Evolutionary conservation across 768 basidiomycete genomes (phyloP).

Genomic region (Pleurotus djamor): DNA sequence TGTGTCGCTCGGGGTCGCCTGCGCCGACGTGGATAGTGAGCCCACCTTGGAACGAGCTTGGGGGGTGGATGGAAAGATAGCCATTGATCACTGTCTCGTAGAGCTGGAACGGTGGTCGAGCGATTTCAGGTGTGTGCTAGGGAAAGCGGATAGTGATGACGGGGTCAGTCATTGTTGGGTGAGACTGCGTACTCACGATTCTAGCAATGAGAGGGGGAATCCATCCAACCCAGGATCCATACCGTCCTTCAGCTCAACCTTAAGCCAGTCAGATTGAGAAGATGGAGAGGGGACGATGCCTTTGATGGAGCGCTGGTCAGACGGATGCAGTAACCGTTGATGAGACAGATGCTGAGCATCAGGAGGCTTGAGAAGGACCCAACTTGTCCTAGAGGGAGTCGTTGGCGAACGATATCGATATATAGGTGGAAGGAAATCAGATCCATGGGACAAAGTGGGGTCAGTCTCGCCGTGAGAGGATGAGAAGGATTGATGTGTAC

Average conservation of each 20-base stretch:
- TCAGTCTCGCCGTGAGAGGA: no score
- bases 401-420: no score
- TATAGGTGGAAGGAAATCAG: no score
- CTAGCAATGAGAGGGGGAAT: constrained; percentile 32
- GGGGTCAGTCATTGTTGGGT: neutral
- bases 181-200: constrained; percentile 25
- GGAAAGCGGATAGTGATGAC: neutral
- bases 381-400: no score
- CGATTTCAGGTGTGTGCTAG: constrained; percentile 32
- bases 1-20: constrained; percentile 22
- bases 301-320: constrained; percentile 21
- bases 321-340: neutral
- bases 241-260: constrained; percentile 24
- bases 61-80: constrained; percentile 33
- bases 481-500: no score
- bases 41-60: constrained; percentile 39
- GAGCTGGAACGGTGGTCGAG: constrained; percentile 31
- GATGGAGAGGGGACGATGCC: neutral
- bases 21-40: constrained; percentile 30
- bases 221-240: constrained; percentile 12
- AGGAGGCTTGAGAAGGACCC: no score
- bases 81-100: constrained; percentile 24
- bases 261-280: constrained; percentile 15
- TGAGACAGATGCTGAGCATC: no score
- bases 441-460: no score